Evolutionary conservation across 2,329 filamentous ascomycete genomes (phyloP).

Genomic region (Paecilomyces sp.): DNA sequence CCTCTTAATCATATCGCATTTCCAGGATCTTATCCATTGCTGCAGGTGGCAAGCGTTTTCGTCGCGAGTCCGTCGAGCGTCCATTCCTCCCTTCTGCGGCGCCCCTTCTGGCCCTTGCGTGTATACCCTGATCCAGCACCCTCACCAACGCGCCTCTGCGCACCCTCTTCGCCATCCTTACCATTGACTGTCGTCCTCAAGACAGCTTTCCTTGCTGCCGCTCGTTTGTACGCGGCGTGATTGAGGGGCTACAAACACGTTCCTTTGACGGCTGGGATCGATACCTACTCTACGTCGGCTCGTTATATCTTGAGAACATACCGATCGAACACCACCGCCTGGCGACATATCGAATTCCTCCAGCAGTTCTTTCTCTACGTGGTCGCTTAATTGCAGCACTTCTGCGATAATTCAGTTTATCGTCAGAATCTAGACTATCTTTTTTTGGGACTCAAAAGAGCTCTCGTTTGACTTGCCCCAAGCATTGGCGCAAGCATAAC

Average conservation of each 20-base stretch:
- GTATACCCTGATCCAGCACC: conserved; percentile 1
- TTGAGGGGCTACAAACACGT: neutral
- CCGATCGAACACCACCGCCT: neutral
- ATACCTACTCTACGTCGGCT: neutral
- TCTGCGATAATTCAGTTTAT: neutral
- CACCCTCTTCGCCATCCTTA: neutral
- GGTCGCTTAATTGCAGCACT: neutral
- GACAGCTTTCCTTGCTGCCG: neutral
- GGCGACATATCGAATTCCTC: neutral
- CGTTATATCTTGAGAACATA: neutral
- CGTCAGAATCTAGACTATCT: neutral
- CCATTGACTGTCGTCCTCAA: neutral
- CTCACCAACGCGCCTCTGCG: neutral
- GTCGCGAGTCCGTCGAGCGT: conserved; percentile 1
- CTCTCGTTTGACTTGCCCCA: neutral
- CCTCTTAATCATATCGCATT: conserved; percentile 4
- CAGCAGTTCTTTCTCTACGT: neutral
- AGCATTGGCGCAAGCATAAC: neutral
- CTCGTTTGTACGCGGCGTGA: neutral
- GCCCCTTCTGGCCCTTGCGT: conserved; percentile 14
- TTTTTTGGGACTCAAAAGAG: neutral
- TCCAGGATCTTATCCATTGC: conserved; percentile 12
- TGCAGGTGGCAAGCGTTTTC: conserved; percentile 22
- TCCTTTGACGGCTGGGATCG: neutral
- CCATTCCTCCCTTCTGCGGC: conserved; percentile 13